phyloP scores from a whole-genome alignment of 2,329 filamentous ascomycete species.

The Lecanosticta acicola region DNA sequence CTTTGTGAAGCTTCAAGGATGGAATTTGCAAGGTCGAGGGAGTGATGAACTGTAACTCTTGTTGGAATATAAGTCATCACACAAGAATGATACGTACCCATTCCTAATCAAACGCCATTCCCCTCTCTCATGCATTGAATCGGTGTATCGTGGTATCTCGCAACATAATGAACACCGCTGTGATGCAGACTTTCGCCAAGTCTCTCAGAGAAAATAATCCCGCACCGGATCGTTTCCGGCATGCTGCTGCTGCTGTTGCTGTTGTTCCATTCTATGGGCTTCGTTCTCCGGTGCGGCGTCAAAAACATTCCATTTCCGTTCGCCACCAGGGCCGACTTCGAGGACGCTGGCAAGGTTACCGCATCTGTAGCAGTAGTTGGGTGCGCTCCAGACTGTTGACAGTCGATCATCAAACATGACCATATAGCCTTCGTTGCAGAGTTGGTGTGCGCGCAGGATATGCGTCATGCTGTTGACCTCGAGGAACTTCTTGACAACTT shows the following conservation, averaged over 20 bases:
- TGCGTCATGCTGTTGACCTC: constrained; percentile 97
- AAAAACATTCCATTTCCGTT: constrained; percentile 96
- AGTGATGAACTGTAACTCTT: too few species aligned
- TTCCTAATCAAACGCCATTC: constrained; percentile 1
- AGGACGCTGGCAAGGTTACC: constrained; percentile 96
- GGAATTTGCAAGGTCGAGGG: constrained; percentile 11
- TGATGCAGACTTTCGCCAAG: constrained; percentile 9
- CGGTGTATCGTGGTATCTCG: constrained; percentile 14
- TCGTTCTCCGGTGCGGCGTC: constrained; percentile 96
- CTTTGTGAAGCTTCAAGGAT: neutral
- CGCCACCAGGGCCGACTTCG: constrained; percentile 88
- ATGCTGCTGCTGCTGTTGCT: constrained; percentile 58
- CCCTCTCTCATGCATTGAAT: constrained; percentile 1
- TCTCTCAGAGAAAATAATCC: constrained; percentile 61
- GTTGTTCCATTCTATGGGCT: constrained; percentile 71
- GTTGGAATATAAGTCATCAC: neutral
- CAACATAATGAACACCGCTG: constrained; percentile 9
- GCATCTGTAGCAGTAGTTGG: constrained; percentile 66
- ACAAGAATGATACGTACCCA: neutral
- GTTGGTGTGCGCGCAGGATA: constrained; percentile 93
- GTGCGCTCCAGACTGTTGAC: constrained; percentile 96
- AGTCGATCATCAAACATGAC: constrained; percentile 91
- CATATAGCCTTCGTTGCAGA: constrained; percentile 97
- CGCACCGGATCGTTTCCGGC: constrained; percentile 66
- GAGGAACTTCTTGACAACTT: constrained; percentile 97